Base-by-base conservation (phyloP, 768 basidiomycete genomes). In the Leccinum variicolor region DNA sequence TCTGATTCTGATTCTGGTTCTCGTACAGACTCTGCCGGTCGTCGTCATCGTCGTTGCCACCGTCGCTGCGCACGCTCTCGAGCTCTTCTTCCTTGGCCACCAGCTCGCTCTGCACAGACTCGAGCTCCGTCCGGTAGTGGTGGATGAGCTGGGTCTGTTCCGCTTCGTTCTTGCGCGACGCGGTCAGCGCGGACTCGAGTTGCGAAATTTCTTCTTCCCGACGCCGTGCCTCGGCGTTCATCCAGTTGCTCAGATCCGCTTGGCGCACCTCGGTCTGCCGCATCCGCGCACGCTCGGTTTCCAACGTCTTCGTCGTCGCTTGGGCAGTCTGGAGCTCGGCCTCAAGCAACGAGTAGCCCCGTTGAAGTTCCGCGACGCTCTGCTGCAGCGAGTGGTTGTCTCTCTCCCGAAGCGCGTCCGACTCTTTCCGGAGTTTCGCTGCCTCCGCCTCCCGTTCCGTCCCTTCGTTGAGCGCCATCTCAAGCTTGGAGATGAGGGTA, bases 101-200 rank as follows among this genome's bases (percentile, higher is more conserved):
- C 29, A 90, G 70, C 60, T 92, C 88, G 52, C 76, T 72, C 19
- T 84, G 84, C 33, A 91, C 79, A n/a, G 73, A 58, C 73, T 92
- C 90, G 56, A 89, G 79, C 65, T 92, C 92, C 55, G 81, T 79
- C 59, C 84, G 83, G 6, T 85, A 84, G 55, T 81, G 79, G 54
- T 80, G 76, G 57, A 92, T 75, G 70, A 89, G 81, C 36, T 81
- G 82, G 34, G 79, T 77, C 52, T 84, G 82, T 70, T 92, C 89
- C 4, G 83, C 80, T 73, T 85, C 72, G 48, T 74, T 74, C 45
- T 64, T 72, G 59, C 71, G 69, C 43, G 69, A 72, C 45, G 83
- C 81, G 6, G 80, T 77, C 28, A 90, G 64, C 56, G 87, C 84
- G 26, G 75, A 73, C 58, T 76, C 80, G 36, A 88, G 66, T 5